Base-by-base conservation (phyloP, 768 basidiomycete species). In the Chalciporus sphaerocephalus region DNA sequence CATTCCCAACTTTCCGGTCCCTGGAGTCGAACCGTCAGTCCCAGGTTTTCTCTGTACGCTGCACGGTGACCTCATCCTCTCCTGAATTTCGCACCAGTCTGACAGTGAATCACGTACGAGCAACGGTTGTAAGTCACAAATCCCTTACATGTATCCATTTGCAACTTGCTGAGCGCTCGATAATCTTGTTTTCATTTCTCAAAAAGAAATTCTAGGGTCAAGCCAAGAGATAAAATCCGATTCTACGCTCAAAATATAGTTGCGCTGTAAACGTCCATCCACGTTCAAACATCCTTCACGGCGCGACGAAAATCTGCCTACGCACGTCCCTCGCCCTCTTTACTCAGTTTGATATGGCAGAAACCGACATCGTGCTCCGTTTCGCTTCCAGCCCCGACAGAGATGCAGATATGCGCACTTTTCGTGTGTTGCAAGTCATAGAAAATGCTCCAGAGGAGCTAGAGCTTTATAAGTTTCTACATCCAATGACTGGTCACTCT, bases 391-490 rank as follows among this genome's bases (percentile, higher is more conserved):
- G 67, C 18, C 52, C 56, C 22, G 59, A 62, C 17, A 36, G 51
- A 6, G 58, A 57, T 24, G 39, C 55, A 8, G 74, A 78, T 57
- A 57, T 67, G 48, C 75, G 78, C 27, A 70, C 75, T 3, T 72
- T 76, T 54, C 66, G 66, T 5, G 66, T 74, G 24, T 57, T 64
- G 43, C 66, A 70, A 44, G 55, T 67, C 16, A 46, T 61, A 10
- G 61, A 61, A n/a, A 61, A 51, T 17, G 52, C 59, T 3, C 38
- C 56, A 1, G 54, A 55, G 16, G 56, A 65, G 21, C 44, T 69
- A 30, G 71, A 74, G 42, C 46, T 76, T 18, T 79, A 79, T 64
- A 74, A 68, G 71, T 75, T 75, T 50, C 64, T 65, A 45, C 74
- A 75, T 47, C 73, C 77, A 0, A 55, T 68, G 11, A 75, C 74